Evolutionary conservation across 371 early-diverging fungal species (phyloP).

Genomic region (Batkoa obscura): DNA sequence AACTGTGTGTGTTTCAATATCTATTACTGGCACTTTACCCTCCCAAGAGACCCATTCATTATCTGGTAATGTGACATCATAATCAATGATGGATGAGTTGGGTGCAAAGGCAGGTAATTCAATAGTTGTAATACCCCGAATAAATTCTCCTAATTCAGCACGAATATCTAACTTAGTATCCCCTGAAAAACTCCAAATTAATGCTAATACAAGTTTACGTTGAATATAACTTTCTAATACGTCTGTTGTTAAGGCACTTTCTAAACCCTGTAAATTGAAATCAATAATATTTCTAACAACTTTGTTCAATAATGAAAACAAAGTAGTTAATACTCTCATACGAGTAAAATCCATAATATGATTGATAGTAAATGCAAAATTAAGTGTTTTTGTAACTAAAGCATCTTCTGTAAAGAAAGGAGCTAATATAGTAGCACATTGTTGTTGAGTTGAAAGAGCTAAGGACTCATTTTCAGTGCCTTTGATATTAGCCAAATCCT

Average conservation of each 20-base stretch:
- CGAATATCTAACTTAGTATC: constrained; percentile 66
- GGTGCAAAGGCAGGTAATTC: constrained; percentile 51
- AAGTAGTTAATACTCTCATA: constrained; percentile 64
- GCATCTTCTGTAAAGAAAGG: constrained; percentile 53
- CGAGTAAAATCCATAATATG: constrained; percentile 96
- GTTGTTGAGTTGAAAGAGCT: constrained; percentile 44
- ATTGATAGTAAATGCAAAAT: constrained; percentile 43
- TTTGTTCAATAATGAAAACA: constrained; percentile 83
- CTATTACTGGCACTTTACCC: constrained; percentile 74
- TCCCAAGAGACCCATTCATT: constrained; percentile 89
- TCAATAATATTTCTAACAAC: constrained; percentile 66
- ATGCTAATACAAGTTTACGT: constrained; percentile 56
- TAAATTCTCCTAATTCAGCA: constrained; percentile 56
- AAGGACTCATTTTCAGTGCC: constrained; percentile 26
- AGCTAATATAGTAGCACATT: constrained; percentile 49
- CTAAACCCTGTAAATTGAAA: constrained; percentile 75
- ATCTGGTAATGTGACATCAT: constrained; percentile 56
- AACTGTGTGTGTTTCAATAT: constrained; percentile 91
- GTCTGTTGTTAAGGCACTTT: constrained; percentile 73
- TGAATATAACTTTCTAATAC: constrained; percentile 57
- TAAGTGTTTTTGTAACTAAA: constrained; percentile 52
- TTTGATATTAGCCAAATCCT: constrained; percentile 58
- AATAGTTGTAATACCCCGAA: constrained; percentile 55
- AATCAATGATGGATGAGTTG: constrained; percentile 64
- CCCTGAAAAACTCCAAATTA: constrained; percentile 94